A percentile compares a stretch with the other conserved stretches of the same genome.
Evolutionary conservation across 2,329 filamentous ascomycete genomes (phyloP).

Genomic region (Neoarthrinium moseri): DNA sequence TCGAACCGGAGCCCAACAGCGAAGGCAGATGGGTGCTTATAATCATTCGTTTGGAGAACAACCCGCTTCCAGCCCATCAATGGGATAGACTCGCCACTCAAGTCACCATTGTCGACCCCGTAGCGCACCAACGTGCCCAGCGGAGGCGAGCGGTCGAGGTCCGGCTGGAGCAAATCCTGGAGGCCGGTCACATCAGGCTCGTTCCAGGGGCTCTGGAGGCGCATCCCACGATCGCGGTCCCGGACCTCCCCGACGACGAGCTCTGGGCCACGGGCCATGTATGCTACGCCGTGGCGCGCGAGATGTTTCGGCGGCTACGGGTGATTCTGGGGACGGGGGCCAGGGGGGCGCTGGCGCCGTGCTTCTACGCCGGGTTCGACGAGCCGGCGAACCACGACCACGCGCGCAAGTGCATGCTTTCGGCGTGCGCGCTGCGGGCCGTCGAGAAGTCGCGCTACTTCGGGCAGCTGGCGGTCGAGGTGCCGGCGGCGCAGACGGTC

Average conservation of each 20-base stretch:
- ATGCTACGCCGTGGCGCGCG: not conserved
- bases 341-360: not conserved
- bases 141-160: not conserved
- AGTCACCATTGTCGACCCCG: conserved; percentile 7
- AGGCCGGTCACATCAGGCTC: not conserved
- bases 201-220: not conserved
- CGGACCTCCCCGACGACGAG: not conserved
- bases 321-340: not conserved
- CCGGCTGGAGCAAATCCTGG: not conserved
- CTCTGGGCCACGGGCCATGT: conserved; percentile 1
- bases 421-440: conserved; percentile 5
- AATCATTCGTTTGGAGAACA: conserved; percentile 3
- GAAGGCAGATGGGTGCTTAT: not conserved
- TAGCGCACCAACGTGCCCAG: not conserved
- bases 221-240: not conserved
- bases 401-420: conserved; percentile 1
- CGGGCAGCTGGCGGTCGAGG: conserved; percentile 5
- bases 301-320: conserved; percentile 8
- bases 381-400: not conserved
- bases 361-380: not conserved
- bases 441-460: conserved; percentile 8
- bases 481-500: not conserved
- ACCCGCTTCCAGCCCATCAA: not conserved
- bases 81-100: not conserved
- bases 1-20: not conserved